Conservation (phyloP, 1,284 basidiomycete genomes). For the Boletus semigastroideus region DNA sequence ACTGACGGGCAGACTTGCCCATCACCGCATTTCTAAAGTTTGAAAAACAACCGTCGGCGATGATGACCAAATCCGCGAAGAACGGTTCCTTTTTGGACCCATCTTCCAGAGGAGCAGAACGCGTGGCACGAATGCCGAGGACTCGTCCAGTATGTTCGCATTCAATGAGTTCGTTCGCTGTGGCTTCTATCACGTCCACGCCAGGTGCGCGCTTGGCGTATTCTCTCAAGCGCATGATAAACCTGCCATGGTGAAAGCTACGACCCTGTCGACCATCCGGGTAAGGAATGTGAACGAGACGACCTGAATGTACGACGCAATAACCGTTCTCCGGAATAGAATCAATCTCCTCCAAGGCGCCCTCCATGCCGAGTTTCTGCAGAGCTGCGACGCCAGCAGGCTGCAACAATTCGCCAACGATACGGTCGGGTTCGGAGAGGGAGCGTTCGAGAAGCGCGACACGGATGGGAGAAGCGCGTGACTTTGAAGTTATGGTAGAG, state of each 20-base stretch:
- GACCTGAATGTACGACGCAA: slow-evolving; percentile 71
- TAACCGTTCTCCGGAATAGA: slow-evolving; percentile 87
- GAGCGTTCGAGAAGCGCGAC: slow-evolving; percentile 88
- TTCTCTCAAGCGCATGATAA: slow-evolving; percentile 78
- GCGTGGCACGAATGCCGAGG: slow-evolving; percentile 61
- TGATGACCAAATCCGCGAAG: slow-evolving; percentile 78
- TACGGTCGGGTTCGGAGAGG: slow-evolving; percentile 89
- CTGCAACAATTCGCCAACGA: slow-evolving; percentile 96
- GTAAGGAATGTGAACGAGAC: slow-evolving; percentile 86
- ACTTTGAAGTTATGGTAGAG: slow-evolving; percentile 44
- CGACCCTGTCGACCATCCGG: slow-evolving; percentile 72
- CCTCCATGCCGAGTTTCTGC: slow-evolving; percentile 73
- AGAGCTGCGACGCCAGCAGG: slow-evolving; percentile 88
- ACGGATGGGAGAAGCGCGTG: slow-evolving; percentile 59
- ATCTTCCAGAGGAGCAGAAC: slow-evolving; percentile 27
- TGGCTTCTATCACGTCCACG: slow-evolving; percentile 81
- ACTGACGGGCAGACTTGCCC: slow-evolving; percentile 39
- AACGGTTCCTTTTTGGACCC: slow-evolving; percentile 48
- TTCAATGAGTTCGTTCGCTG: slow-evolving; percentile 73
- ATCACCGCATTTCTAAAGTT: slow-evolving; percentile 65
- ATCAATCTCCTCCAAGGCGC: slow-evolving; percentile 83
- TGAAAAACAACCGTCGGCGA: slow-evolving; percentile 96
- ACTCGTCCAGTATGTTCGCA: slow-evolving; percentile 56
- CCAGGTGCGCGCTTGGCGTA: slow-evolving; percentile 60
- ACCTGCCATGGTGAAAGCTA: slow-evolving; percentile 94